Percentiles rank a stretch among this genome's conserved stretches.
These are phyloP conservation scores for Lecanicillium sp. DNA, from an alignment of 2,329 filamentous ascomycete genomes.

Conservation along the genomic window DNA sequence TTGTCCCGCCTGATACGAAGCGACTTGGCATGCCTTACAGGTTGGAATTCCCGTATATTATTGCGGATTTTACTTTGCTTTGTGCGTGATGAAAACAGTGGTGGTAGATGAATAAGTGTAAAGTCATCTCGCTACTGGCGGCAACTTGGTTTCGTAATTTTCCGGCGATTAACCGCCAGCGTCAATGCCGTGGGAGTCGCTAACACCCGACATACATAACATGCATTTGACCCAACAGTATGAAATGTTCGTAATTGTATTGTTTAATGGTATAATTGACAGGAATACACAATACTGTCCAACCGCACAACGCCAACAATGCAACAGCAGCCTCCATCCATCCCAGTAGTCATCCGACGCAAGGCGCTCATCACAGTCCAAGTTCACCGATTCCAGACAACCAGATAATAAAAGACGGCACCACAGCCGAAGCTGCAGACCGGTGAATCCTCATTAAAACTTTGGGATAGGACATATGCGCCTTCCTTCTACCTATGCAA, in stretches of 20 bases:
- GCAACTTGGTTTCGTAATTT: neutral
- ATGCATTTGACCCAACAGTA: too few relatives aligned
- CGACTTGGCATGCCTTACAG: conserved; percentile 44
- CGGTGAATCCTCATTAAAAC: conserved; percentile 14
- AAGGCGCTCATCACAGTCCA: conserved; percentile 1
- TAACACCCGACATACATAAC: too few relatives aligned
- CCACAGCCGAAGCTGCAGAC: conserved; percentile 40
- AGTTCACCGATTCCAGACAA: neutral
- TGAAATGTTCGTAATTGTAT: conserved; percentile 5
- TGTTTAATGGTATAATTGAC: neutral
- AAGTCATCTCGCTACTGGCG: neutral
- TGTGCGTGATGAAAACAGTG: conserved; percentile 1
- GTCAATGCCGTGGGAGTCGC: neutral
- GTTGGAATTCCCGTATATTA: neutral
- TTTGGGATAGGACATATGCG: conserved; percentile 11
- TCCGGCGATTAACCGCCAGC: neutral
- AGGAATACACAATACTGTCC: neutral
- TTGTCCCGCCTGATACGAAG: conserved; percentile 49
- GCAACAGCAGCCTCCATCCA: conserved; percentile 3
- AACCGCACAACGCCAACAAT: neutral
- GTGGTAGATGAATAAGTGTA: too few relatives aligned
- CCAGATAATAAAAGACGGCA: neutral
- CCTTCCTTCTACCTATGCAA: conserved; percentile 13
- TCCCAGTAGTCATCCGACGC: neutral
- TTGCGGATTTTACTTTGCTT: neutral